Conservation (phyloP, 2,329 filamentous ascomycete genomes). For the Xylaria sp. region DNA sequence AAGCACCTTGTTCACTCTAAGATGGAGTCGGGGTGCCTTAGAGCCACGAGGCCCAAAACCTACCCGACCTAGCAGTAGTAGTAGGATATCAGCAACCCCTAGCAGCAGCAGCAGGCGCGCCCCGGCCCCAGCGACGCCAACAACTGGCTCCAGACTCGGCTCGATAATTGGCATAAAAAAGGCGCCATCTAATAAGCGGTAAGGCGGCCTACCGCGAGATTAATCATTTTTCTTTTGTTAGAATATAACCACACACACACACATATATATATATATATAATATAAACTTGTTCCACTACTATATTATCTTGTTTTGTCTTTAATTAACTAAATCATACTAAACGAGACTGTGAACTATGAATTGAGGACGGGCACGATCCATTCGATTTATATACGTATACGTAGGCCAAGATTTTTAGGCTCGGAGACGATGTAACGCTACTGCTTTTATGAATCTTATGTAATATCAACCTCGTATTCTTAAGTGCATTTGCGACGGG, state of each 20-base stretch:
- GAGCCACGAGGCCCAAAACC: neutral
- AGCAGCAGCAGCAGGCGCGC: neutral
- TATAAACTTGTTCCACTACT: no score
- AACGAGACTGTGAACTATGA: neutral
- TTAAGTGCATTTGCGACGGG: neutral
- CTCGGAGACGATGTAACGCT: neutral
- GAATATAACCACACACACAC: neutral
- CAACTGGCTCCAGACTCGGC: no score
- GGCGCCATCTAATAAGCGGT: no score
- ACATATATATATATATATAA: neutral
- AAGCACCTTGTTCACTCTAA: slow-evolving; percentile 48
- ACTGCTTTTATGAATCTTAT: neutral
- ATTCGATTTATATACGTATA: neutral
- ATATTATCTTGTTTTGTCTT: neutral
- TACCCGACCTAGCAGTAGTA: neutral
- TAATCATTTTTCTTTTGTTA: neutral
- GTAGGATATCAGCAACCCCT: neutral
- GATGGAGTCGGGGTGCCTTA: slow-evolving; percentile 17
- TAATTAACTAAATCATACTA: neutral
- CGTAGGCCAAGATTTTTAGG: neutral
- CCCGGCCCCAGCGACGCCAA: no score
- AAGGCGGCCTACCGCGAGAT: no score
- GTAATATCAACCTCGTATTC: neutral
- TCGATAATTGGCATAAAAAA: no score
- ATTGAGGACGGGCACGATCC: neutral